These are phyloP conservation scores for Trichoderma orchidacearum DNA, from an alignment of 495 filamentous ascomycete genomes.

Conservation along the genomic window DNA sequence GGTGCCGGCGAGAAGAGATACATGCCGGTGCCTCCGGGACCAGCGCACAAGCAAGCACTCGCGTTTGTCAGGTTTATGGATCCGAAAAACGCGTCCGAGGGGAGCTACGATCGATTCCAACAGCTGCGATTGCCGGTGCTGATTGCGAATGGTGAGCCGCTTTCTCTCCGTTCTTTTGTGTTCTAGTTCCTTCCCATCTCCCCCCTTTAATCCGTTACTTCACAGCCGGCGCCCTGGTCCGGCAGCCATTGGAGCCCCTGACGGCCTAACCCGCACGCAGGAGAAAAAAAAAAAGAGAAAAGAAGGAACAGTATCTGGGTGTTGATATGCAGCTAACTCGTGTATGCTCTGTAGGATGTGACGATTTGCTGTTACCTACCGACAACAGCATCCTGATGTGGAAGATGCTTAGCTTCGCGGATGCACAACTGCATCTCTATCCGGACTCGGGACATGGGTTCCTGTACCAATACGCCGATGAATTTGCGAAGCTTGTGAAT, in stretches of 20 bases:
- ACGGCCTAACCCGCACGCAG: neutral
- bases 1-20: slow-evolving; percentile 1
- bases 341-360: neutral
- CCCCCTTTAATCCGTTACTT: neutral
- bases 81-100: slow-evolving; percentile 7
- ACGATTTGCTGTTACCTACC: slow-evolving; percentile 15
- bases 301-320: too few species aligned
- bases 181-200: neutral
- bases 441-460: slow-evolving; percentile 15
- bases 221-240: neutral
- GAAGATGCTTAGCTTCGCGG: slow-evolving; percentile 3
- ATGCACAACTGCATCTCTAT: slow-evolving; percentile 13
- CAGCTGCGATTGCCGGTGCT: slow-evolving; percentile 19
- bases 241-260: neutral
- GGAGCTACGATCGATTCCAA: slow-evolving; percentile 13
- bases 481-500: slow-evolving; percentile 10
- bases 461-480: slow-evolving; percentile 11
- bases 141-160: slow-evolving; percentile 17
- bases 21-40: slow-evolving; percentile 9
- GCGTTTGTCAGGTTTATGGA: slow-evolving; percentile 10
- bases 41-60: slow-evolving; percentile 9
- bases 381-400: slow-evolving; percentile 10
- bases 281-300: neutral
- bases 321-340: neutral
- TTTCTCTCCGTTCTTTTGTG: neutral